Percentiles rank a stretch among this genome's conserved stretches.
Conservation (phyloP, 768 basidiomycete genomes). For the Candolleomyces eurysporus region DNA sequence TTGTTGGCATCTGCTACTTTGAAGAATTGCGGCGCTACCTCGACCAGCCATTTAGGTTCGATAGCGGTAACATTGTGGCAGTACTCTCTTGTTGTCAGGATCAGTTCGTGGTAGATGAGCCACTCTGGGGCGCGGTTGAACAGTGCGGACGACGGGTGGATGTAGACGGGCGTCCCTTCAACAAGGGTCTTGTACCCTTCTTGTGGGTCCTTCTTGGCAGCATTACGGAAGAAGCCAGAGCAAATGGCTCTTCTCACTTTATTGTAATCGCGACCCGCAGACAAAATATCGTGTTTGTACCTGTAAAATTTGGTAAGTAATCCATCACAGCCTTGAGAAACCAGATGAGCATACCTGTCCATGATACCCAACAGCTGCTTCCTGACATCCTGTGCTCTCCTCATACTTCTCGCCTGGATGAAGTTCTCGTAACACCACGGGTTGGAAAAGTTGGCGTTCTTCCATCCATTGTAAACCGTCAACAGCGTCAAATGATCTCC, state of each 20-base stretch:
- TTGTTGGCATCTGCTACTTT: constrained; percentile 97
- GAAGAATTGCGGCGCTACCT: constrained; percentile 98
- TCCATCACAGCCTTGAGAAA: neutral
- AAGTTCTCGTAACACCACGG: constrained; percentile 99
- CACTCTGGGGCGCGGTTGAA: constrained; percentile 98
- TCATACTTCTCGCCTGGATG: constrained; percentile 96
- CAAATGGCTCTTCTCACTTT: constrained; percentile 93
- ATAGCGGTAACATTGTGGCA: constrained; percentile 92
- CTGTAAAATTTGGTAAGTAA: constrained; percentile 32
- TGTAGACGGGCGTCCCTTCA: constrained; percentile 98
- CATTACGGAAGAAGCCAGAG: constrained; percentile 96
- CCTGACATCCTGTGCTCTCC: constrained; percentile 94
- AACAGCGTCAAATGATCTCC: constrained; percentile 91
- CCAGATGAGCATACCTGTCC: constrained; percentile 69
- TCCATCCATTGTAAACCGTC: constrained; percentile 99
- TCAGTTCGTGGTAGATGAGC: constrained; percentile 93
- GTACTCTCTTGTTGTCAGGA: constrained; percentile 95
- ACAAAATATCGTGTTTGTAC: constrained; percentile 96
- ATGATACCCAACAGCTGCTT: constrained; percentile 98
- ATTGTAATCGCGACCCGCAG: constrained; percentile 91
- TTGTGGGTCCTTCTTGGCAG: constrained; percentile 97
- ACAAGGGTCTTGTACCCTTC: constrained; percentile 98
- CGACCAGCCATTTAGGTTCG: constrained; percentile 98
- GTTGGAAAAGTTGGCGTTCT: constrained; percentile 91
- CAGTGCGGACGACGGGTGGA: constrained; percentile 94